Base-by-base conservation (phyloP, 257 asterid species). In the Solanum piurae region DNA sequence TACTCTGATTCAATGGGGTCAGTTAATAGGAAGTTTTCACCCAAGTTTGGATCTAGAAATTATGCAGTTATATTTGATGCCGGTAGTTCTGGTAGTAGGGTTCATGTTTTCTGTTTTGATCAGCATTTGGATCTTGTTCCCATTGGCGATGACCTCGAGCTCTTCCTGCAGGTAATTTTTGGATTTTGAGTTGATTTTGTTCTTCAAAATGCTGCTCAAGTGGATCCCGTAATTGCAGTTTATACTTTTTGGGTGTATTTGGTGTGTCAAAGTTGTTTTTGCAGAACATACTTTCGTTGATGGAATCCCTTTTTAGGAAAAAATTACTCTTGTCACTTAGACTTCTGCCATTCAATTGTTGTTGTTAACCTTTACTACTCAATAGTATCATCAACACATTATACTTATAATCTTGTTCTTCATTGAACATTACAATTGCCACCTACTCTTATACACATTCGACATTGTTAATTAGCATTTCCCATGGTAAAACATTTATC, bases 41-140 rank as follows among this genome's bases (percentile, higher is more conserved):
- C 90, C 20, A 66, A 83, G 23, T 89, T 80, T 79, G 88, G 88
- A 86, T 37, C 88, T 4, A 88, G 86, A 68, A 44, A 75, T 31
- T 91, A 91, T 60, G 93, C 91, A 2, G 93, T 88, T 34, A 88
- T 91, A 42, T 91, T 91, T 36, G 91, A 91, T 49, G 93, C 93
- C 2, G 93, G 93, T 8, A 91, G 93, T 71, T 89, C 93, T 18
- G 91, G 93, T 29, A 88, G 91, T 77, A 88, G 93, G 72, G 93
- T 91, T 85, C 93, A 89, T 80, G 93, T 89, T 77, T 91, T 86
- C 88, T 90, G 88, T 27, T 88, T 91, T 83, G 89, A 89, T 60
- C 58, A 87, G 4, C 20, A 83, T 37, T 49, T 86, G 34, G 52
- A 89, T 76, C 89, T 91, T 38, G 86, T 88, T 82, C 83, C 80